Base-by-base conservation (phyloP, 208 protist species). In the Leishmania tropica region DNA sequence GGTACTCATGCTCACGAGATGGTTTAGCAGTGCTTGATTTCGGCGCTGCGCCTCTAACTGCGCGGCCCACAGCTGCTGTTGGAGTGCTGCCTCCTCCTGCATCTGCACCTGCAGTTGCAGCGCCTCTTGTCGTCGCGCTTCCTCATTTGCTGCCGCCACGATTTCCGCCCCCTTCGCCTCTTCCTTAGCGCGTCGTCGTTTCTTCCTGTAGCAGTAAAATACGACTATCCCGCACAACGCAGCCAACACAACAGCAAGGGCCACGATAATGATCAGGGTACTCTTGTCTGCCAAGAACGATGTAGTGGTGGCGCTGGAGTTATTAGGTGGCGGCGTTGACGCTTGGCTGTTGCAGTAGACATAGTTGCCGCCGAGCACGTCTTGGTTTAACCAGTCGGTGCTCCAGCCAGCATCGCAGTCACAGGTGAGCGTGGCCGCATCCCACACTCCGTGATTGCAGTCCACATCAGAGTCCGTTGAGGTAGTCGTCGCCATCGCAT, bases 381-480 rank as follows among this genome's bases (percentile, higher is more conserved):
- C 80, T 48, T 84, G 84, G 31, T 81, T 62, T 2, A 56, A 28
- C 83, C 72, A 73, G 67, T 84, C 80, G 15, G 79, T 87, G 40
- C 19, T 37, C 84, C 84, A 87, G 0, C 84, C 84, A 24, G 24
- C 60, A 19, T 70, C 77, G 62, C 84, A 87, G 51, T 80, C 80
- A 24, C 84, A 87, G 42, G 64, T 84, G 70, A 24, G 3, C 45
- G 40, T 80, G 24, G 62, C 28, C 37, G 67, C 31, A 35, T 87
- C 82, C 81, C 84, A 84, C 76, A 24, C 1, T 10, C 84, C 84
- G 15, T 87, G 67, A 35, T 87, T 68, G 78, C 84, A 87, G 65
- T 87, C 51, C 31, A 76, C 62, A 6, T 42, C 17, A 28, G 31
- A 47, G 45, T 1, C 35, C 17, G 56, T 10, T n/a, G 10, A 35